A percentile compares a stretch with the other conserved stretches of the same genome.
Conservation (phyloP, 2,329 filamentous ascomycete genomes). For the Hypoxylon sp. region DNA sequence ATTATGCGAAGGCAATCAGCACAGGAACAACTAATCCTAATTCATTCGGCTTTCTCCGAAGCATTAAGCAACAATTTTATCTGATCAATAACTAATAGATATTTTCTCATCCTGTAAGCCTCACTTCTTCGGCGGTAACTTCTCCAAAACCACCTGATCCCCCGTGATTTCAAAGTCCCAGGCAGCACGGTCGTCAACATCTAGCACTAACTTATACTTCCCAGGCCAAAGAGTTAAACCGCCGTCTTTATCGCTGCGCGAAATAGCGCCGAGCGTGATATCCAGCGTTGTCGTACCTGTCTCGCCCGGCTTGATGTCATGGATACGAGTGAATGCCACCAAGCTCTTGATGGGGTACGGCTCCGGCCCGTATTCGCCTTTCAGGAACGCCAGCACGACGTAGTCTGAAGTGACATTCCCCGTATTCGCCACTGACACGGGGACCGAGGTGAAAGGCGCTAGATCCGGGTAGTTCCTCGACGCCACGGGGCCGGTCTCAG, state of each 20-base stretch:
- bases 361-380: conserved; percentile 61
- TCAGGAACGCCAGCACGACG: conserved; percentile 65
- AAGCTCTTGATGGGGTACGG: conserved; percentile 69
- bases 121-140: conserved; percentile 43
- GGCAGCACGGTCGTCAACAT: conserved; percentile 59
- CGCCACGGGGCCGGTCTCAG: conserved; percentile 45
- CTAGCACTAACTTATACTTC: conserved; percentile 63
- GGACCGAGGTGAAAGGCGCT: conserved; percentile 60
- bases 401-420: conserved; percentile 65
- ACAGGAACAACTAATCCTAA: neutral
- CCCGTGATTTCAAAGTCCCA: conserved; percentile 65
- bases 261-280: conserved; percentile 64
- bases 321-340: conserved; percentile 64
- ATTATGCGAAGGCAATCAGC: neutral
- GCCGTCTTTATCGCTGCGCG: conserved; percentile 65
- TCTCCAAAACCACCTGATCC: conserved; percentile 59
- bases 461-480: conserved; percentile 59
- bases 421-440: conserved; percentile 64
- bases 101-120: neutral
- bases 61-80: neutral
- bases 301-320: conserved; percentile 55
- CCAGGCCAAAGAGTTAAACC: conserved; percentile 68
- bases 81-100: neutral
- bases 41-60: neutral
- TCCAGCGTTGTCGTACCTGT: conserved; percentile 55